phyloP scores from a whole-genome alignment of 805 yeast species.

The Teunomyces lycoperdinae region DNA sequence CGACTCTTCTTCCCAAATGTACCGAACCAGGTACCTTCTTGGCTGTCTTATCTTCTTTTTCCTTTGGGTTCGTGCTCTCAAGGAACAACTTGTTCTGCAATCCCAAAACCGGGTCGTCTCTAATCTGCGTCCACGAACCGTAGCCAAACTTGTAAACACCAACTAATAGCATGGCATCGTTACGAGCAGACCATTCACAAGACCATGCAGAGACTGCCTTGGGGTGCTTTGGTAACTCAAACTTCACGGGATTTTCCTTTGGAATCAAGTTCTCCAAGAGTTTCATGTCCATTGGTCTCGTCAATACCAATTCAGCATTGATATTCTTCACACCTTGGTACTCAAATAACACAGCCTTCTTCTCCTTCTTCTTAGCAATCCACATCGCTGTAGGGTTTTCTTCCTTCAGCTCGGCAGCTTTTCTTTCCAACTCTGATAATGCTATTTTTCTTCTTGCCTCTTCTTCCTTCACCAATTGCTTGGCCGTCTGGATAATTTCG shows the following conservation, averaged over 20 bases:
- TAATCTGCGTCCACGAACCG: constrained; percentile 90
- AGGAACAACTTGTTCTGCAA: constrained; percentile 81
- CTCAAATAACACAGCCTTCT: constrained; percentile 86
- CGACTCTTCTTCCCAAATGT: constrained; percentile 88
- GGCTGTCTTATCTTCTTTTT: constrained; percentile 26
- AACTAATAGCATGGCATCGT: constrained; percentile 81
- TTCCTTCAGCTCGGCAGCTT: constrained; percentile 55
- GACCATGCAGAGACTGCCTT: constrained; percentile 90
- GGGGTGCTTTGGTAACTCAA: constrained; percentile 59
- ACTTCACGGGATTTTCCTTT: constrained; percentile 53
- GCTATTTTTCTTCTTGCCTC: constrained; percentile 58
- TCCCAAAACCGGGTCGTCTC: constrained; percentile 93
- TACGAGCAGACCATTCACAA: constrained; percentile 77
- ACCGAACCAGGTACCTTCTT: constrained; percentile 89
- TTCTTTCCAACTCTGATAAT: constrained; percentile 56
- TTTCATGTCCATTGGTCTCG: constrained; percentile 83
- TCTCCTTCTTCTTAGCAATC: constrained; percentile 72
- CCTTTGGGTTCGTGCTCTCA: constrained; percentile 28
- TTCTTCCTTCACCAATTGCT: constrained; percentile 59
- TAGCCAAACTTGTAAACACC: constrained; percentile 94
- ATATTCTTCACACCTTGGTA: constrained; percentile 82
- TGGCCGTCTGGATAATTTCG: constrained; percentile 66
- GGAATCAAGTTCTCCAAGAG: constrained; percentile 54
- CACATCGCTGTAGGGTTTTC: constrained; percentile 51
- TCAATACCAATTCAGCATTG: constrained; percentile 83